These are phyloP conservation scores for Fusarium foetens DNA, from an alignment of 2,329 filamentous ascomycete genomes.

Conservation along the genomic window DNA sequence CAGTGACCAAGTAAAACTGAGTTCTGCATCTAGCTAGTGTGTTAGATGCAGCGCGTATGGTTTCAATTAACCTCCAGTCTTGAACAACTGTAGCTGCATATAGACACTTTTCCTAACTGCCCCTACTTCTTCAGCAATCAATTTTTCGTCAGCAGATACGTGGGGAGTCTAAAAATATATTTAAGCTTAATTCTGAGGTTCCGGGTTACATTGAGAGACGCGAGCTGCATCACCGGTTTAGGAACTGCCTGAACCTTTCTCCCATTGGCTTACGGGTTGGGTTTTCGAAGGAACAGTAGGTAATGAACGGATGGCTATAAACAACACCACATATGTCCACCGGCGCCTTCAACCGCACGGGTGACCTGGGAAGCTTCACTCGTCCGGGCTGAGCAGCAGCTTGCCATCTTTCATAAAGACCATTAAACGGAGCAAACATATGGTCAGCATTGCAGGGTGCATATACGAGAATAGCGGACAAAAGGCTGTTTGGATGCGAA, in stretches of 20 bases:
- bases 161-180: rapidly evolving
- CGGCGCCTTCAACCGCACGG: rapidly evolving
- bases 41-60: rapidly evolving
- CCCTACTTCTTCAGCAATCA: neutral
- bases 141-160: rapidly evolving
- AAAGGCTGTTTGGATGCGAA: neutral
- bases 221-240: rapidly evolving
- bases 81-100: rapidly evolving
- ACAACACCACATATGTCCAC: neutral
- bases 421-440: rapidly evolving
- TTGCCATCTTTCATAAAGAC: rapidly evolving
- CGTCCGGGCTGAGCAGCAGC: neutral
- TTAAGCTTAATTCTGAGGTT: neutral
- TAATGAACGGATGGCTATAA: neutral
- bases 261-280: neutral
- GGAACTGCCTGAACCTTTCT: neutral
- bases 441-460: neutral
- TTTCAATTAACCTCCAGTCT: neutral
- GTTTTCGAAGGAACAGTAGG: rapidly evolving
- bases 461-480: neutral
- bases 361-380: too few relatives aligned
- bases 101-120: too few relatives aligned
- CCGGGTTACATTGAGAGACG: rapidly evolving
- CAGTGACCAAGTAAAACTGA: neutral
- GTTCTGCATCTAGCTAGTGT: neutral